Percentiles rank a stretch among this genome's conserved stretches.
Conservation (phyloP, 352 stramenopile genomes). For the Chrysophaeum taylorii region DNA sequence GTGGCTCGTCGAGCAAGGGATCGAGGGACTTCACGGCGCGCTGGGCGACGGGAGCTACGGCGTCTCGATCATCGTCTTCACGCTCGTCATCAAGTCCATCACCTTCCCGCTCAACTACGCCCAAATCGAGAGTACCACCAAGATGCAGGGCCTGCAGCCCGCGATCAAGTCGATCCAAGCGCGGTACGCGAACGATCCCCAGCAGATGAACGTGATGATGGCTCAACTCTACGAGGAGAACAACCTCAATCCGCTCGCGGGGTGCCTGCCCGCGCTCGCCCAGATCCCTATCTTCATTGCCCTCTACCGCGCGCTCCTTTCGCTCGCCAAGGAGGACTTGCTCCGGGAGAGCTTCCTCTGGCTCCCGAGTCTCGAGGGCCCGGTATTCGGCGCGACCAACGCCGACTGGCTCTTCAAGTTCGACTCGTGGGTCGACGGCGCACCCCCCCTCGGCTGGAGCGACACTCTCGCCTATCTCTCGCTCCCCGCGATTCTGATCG, state of each 20-base stretch:
- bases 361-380: conserved; percentile 62
- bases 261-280: conserved; percentile 56
- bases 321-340: conserved; percentile 49
- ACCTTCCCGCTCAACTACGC: conserved; percentile 64
- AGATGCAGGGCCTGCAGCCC: conserved; percentile 64
- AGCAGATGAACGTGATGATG: conserved; percentile 51
- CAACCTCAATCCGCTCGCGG: conserved; percentile 64
- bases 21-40: conserved; percentile 25
- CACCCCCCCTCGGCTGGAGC: conserved; percentile 55
- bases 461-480: conserved; percentile 57
- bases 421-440: conserved; percentile 19
- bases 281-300: conserved; percentile 69
- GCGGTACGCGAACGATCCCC: conserved; percentile 65
- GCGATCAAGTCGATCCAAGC: conserved; percentile 58
- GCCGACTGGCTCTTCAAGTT: conserved; percentile 18
- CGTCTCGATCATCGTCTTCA: conserved; percentile 65
- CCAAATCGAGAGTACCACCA: conserved; percentile 63
- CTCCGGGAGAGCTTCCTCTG: conserved; percentile 66
- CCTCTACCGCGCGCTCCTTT: conserved; percentile 59
- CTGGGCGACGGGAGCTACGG: conserved; percentile 39
- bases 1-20: conserved; percentile 37
- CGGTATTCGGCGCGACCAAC: conserved; percentile 32
- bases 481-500: conserved; percentile 59
- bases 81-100: conserved; percentile 57
- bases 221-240: conserved; percentile 42